Percentiles rank a stretch among this genome's conserved stretches.
These are phyloP conservation scores for Phytophthora citrophthora DNA, from an alignment of 352 stramenopile genomes.

Conservation along the genomic window DNA sequence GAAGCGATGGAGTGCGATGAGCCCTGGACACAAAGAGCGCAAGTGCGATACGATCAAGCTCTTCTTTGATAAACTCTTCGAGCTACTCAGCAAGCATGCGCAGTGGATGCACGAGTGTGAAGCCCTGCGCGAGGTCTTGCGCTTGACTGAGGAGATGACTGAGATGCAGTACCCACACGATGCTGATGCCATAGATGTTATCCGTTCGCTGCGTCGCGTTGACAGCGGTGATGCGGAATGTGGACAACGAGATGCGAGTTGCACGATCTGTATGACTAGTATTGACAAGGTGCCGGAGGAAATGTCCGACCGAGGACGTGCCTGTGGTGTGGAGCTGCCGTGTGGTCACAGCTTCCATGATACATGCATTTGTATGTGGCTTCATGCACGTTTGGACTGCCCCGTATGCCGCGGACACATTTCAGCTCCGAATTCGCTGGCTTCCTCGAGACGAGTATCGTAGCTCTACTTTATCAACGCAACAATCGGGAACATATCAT, in stretches of 20 bases:
- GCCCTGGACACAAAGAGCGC: slow-evolving; percentile 50
- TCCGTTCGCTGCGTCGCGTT: slow-evolving; percentile 52
- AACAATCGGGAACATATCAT: not conserved
- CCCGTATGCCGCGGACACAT: slow-evolving; percentile 55
- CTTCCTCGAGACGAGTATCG: slow-evolving; percentile 12
- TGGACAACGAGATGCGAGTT: slow-evolving; percentile 27
- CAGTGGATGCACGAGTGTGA: slow-evolving; percentile 57
- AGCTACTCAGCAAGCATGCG: slow-evolving; percentile 42
- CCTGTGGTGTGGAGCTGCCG: slow-evolving; percentile 34
- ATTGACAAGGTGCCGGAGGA: slow-evolving; percentile 16
- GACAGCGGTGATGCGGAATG: slow-evolving; percentile 4
- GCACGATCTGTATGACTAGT: slow-evolving; percentile 64
- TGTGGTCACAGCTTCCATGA: slow-evolving; percentile 84
- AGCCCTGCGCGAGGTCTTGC: slow-evolving; percentile 57
- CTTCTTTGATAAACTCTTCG: slow-evolving; percentile 60
- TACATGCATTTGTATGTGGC: slow-evolving; percentile 76
- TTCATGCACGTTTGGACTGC: slow-evolving; percentile 65
- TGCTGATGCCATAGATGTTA: slow-evolving; percentile 40
- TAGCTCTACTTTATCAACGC: not conserved
- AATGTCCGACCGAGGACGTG: slow-evolving; percentile 16
- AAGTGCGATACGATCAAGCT: slow-evolving; percentile 55
- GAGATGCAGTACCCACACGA: slow-evolving; percentile 63
- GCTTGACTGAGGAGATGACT: slow-evolving; percentile 50
- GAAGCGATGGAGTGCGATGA: slow-evolving; percentile 47
- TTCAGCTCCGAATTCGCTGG: slow-evolving; percentile 13